Evolutionary conservation across 306 rosid genomes (phyloP), one percentile per base, ranked within the genome.

Genomic region (Carpinus viminea): DNA sequence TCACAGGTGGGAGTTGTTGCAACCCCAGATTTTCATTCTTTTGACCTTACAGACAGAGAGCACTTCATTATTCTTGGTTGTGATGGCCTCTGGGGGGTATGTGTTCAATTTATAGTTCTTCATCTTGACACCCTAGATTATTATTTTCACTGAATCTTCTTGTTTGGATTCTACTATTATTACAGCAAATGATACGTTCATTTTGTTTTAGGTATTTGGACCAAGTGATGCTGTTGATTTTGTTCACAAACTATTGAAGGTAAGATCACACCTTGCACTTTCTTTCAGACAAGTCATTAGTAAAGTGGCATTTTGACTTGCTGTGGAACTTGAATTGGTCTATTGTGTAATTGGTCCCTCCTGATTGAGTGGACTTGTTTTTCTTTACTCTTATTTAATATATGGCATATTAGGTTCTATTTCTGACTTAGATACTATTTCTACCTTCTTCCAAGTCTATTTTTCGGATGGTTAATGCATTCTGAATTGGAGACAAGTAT

Each of bases 81-180:
- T 47, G 97, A 93, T 80, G 94, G 98, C 84, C 89, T 93, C 79
- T 93, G 98, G 97, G 2, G 98, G 85, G 98, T 93, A 86, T 72
- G 84, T 65, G 71, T 61, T 71, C 46, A n/a, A 24, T 75, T 76
- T 68, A 34, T 70, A 15, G 74, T 51, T 31, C 52, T 12, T 8
- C 52, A 7, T 10, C 64, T 4, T 45, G 0, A 7, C 48, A 66
- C n/a, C 34, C 13, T 71, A 8, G 20, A 16, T 31, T 55, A 20
- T 46, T 69, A 28, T 46, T 64, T 34, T 70, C 68, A 28, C 45
- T 8, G 2, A 0, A 28, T 24, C 18, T 11, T 41, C 76, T 73
- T 78, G 68, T 76, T 82, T 73, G 74, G 20, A 50, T 60, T 81
- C 28, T 36, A 6, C 36, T 21, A 31, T 76, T 72, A 46, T 76